Percentiles rank a stretch among this genome's conserved stretches.
These are phyloP conservation scores for Xylariaceae sp. DNA, from an alignment of 2,329 filamentous ascomycete species.

Conservation along the genomic window DNA sequence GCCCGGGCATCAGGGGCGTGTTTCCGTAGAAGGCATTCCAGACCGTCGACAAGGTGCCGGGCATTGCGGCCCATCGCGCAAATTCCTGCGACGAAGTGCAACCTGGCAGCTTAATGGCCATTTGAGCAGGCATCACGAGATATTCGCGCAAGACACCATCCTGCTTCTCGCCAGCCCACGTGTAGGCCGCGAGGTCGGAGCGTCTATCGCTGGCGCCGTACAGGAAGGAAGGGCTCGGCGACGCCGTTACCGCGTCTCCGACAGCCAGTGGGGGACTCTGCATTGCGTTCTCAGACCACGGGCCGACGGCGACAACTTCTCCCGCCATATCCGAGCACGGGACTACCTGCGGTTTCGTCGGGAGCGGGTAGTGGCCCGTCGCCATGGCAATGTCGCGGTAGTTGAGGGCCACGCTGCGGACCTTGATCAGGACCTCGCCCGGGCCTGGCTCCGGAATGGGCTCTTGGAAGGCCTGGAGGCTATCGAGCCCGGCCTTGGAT, in stretches of 20 bases:
- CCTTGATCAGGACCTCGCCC: conserved; percentile 28
- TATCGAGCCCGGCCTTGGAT: conserved; percentile 12
- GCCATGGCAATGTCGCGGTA: conserved; percentile 32
- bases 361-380: conserved; percentile 27
- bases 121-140: conserved; percentile 35
- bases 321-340: conserved; percentile 35
- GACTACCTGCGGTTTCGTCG: conserved; percentile 30
- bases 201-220: conserved; percentile 24
- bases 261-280: conserved; percentile 21
- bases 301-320: conserved; percentile 22
- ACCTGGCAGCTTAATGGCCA: conserved; percentile 35
- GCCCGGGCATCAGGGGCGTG: conserved; percentile 34
- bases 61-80: conserved; percentile 34
- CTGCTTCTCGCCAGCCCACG: conserved; percentile 23
- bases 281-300: conserved; percentile 1
- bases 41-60: conserved; percentile 41
- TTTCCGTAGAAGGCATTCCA: conserved; percentile 44
- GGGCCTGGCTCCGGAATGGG: conserved; percentile 21
- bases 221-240: conserved; percentile 21
- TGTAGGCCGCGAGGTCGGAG: conserved; percentile 6
- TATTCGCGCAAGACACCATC: conserved; percentile 40
- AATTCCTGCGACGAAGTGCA: conserved; percentile 22
- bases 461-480: conserved; percentile 23
- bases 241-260: conserved; percentile 31
- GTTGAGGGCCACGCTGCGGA: conserved; percentile 31